Conservation (phyloP, 2,329 filamentous ascomycete genomes). For the Whalleya microplaca region DNA sequence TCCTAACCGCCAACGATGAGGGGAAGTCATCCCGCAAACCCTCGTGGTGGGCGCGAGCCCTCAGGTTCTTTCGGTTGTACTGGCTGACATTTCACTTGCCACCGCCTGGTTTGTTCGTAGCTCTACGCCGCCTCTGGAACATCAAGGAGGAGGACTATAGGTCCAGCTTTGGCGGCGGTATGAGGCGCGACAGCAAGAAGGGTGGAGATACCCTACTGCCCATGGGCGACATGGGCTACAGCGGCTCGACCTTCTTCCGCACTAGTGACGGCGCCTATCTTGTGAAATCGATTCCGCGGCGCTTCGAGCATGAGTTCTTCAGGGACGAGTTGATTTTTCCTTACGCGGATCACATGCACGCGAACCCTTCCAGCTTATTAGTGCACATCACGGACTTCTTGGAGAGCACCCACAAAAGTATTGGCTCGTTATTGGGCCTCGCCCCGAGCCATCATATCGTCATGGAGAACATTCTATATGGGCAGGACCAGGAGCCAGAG, state of each 20-base stretch:
- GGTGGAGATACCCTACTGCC: conserved; percentile 49
- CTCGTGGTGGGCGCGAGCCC: conserved; percentile 45
- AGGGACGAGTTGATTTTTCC: conserved; percentile 65
- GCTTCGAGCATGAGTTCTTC: conserved; percentile 74
- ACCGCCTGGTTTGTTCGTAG: conserved; percentile 49
- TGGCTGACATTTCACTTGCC: conserved; percentile 36
- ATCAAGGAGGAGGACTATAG: conserved; percentile 58
- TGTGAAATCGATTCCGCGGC: conserved; percentile 71
- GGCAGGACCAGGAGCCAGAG: conserved; percentile 50
- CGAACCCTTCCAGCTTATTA: conserved; percentile 63
- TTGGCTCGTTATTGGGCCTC: conserved; percentile 63
- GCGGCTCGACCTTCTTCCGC: conserved; percentile 75
- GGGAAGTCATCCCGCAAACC: conserved; percentile 32
- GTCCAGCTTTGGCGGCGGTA: conserved; percentile 52
- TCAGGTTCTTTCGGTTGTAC: conserved; percentile 46
- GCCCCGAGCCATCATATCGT: conserved; percentile 74
- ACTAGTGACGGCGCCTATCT: conserved; percentile 69
- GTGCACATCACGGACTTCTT: conserved; percentile 75
- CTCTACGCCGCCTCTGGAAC: conserved; percentile 47
- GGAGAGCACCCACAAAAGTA: conserved; percentile 54
- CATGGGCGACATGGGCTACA: conserved; percentile 73
- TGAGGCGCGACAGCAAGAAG: conserved; percentile 39
- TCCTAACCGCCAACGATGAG: conserved; percentile 36
- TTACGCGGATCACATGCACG: conserved; percentile 67
- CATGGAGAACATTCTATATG: conserved; percentile 76